Conservation (phyloP, 352 stramenopile genomes). For the Pythium grandisporangium region DNA sequence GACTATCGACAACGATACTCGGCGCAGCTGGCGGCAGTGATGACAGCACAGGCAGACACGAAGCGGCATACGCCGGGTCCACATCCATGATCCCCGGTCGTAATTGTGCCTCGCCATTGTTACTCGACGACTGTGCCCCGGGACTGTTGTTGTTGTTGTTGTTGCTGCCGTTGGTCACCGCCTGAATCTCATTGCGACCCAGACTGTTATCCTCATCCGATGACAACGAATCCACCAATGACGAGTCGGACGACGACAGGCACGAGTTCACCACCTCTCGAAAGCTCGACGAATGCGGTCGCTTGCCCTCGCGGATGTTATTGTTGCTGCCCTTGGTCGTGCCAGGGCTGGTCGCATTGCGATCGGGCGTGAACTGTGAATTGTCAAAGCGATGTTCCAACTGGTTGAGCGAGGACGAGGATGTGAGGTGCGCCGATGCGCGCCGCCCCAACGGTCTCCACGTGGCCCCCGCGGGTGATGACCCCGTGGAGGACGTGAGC, state of each 20-base stretch:
- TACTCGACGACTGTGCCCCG: too few relatives aligned
- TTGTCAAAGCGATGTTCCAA: conserved; percentile 13
- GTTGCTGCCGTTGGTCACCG: not conserved
- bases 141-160: too few relatives aligned
- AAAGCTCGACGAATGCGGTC: conserved; percentile 14
- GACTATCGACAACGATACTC: conserved; percentile 5
- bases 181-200: conserved; percentile 5
- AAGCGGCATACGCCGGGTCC: conserved; percentile 7
- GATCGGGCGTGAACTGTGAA: conserved; percentile 6
- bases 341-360: not conserved
- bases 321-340: too few relatives aligned
- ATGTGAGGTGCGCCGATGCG: conserved; percentile 11
- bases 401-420: conserved; percentile 20
- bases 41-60: conserved; percentile 9
- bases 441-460: conserved; percentile 21
- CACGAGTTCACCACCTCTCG: conserved; percentile 7
- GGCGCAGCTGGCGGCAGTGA: conserved; percentile 4
- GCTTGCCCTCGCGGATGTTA: too few relatives aligned
- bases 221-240: conserved; percentile 16
- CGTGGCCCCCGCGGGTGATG: conserved; percentile 10
- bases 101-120: too few relatives aligned
- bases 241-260: conserved; percentile 9
- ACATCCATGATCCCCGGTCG: conserved; percentile 8
- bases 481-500: conserved; percentile 17
- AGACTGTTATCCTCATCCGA: conserved; percentile 13